Conservation (phyloP, 345 rosid species). For the Arabidopsis arenosa region DNA sequence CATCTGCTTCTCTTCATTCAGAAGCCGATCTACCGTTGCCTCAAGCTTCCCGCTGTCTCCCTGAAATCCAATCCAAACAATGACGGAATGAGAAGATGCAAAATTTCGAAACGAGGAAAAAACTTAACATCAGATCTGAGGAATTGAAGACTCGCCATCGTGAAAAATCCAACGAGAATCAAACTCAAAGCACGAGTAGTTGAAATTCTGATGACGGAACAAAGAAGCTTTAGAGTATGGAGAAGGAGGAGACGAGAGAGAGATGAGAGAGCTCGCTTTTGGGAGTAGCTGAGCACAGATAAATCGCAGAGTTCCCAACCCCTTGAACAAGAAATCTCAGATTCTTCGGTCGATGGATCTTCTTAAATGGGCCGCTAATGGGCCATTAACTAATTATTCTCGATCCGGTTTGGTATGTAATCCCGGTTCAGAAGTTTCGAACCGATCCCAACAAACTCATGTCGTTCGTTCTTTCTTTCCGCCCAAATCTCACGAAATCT, state of each 20-base stretch:
- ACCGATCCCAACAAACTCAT: conserved; percentile 6
- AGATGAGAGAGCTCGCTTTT: conserved; percentile 12
- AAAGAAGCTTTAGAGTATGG: neutral
- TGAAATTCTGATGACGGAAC: conserved; percentile 24
- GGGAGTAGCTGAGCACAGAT: conserved; percentile 32
- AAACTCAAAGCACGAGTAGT: neutral
- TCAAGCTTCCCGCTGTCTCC: conserved; percentile 64
- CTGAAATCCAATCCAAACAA: conserved; percentile 51
- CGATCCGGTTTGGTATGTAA: conserved; percentile 1
- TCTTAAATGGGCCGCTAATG: conserved; percentile 33
- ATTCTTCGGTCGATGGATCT: conserved; percentile 35
- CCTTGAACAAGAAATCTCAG: conserved; percentile 51
- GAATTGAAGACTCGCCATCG: conserved; percentile 42
- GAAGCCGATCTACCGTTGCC: conserved; percentile 73
- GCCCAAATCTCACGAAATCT: neutral
- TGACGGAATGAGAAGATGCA: conserved; percentile 36
- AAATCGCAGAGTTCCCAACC: conserved; percentile 32
- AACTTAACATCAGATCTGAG: conserved; percentile 36
- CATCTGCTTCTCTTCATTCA: conserved; percentile 94
- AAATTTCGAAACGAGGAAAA: conserved; percentile 16
- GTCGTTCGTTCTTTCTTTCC: neutral
- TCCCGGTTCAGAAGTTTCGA: neutral
- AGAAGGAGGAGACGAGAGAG: neutral
- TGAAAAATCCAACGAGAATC: conserved; percentile 6
- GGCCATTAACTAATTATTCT: conserved; percentile 21